These are phyloP conservation scores for Tephrocybe sp. DNA, from an alignment of 768 basidiomycete genomes.

Conservation along the genomic window DNA sequence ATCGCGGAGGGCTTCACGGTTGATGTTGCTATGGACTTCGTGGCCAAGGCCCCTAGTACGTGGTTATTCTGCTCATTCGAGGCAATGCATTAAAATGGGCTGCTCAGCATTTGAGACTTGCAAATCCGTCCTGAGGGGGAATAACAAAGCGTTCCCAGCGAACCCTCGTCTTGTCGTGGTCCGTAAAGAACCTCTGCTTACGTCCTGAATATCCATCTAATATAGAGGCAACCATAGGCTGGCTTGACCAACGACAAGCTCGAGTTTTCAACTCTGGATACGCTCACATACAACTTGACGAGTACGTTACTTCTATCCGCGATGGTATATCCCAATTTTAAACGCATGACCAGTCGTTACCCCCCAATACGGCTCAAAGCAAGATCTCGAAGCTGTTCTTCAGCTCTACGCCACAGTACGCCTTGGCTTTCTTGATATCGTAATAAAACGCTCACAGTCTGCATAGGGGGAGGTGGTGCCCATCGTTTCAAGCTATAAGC, in stretches of 20 bases:
- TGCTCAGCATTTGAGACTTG: constrained; percentile 4
- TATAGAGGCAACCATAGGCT: background rate
- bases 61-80: too few species aligned
- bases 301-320: background rate
- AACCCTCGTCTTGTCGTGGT: constrained; percentile 10
- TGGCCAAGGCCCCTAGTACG: constrained; percentile 6
- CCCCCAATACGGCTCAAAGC: constrained; percentile 8
- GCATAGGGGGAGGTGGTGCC: background rate
- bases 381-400: constrained; percentile 11
- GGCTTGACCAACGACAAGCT: constrained; percentile 11
- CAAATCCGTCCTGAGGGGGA: constrained; percentile 3
- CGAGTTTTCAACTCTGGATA: constrained; percentile 9
- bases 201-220: background rate
- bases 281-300: constrained; percentile 10
- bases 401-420: constrained; percentile 5
- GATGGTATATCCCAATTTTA: too few species aligned
- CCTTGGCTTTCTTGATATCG: background rate
- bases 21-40: constrained; percentile 10
- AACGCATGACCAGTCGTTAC: constrained; percentile 1
- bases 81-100: background rate
- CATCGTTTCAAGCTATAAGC: constrained; percentile 8
- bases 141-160: constrained; percentile 7
- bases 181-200: background rate
- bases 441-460: background rate
- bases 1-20: constrained; percentile 8